Base-by-base conservation (phyloP, 371 early-diverging fungal genomes). In the Actinomucor elegans region DNA sequence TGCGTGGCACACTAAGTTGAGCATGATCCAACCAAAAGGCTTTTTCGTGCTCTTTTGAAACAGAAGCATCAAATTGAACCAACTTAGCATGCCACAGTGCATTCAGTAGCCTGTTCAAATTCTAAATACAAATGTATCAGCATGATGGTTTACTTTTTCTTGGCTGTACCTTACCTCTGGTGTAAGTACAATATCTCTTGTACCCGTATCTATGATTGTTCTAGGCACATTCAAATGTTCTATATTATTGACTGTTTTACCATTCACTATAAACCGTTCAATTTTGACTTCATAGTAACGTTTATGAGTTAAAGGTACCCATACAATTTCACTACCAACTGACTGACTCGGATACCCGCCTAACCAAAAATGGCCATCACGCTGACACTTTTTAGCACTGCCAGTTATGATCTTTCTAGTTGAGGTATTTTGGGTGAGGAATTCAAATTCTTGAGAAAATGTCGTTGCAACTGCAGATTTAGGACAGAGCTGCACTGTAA, bases 301-400 rank as follows among this genome's bases (percentile, higher is more conserved):
- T 1, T 23, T 40, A 41, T 51, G 51, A 5, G 28, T 20, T 5
- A 51, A 17, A 1, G 33, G 51, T n/a, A 41, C 42, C 51, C 51
- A 51, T 21, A 51, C 51, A 41, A 51, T 51, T 32, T 51, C 51
- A 51, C 51, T 51, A 20, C 41, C 51, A 15, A 51, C 42, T 24
- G 51, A 40, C 12, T 51, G 51, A 40, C 41, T 51, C 21, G 51
- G 33, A 31, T 51, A 51, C 20, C 51, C 51, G 26, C 51, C 51
- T 40, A 51, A 24, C 51, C 51, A 51, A 20, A 51, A 41, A 17
- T 51, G 51, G 5, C 51, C 51, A 31, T 51, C 32, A 21, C 42
- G 42, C 21, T n/a, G 5, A 32, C 51, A 51, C 7, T 40, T 17
- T 21, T 51, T 51, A n/a, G n/a, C 18, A 15, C 32, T 20, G n/a